A percentile compares a stretch with the other conserved stretches of the same genome.
These are phyloP conservation scores for Luzula sylvatica DNA, from an alignment of 176 grass and related monocot genomes.

Conservation along the genomic window DNA sequence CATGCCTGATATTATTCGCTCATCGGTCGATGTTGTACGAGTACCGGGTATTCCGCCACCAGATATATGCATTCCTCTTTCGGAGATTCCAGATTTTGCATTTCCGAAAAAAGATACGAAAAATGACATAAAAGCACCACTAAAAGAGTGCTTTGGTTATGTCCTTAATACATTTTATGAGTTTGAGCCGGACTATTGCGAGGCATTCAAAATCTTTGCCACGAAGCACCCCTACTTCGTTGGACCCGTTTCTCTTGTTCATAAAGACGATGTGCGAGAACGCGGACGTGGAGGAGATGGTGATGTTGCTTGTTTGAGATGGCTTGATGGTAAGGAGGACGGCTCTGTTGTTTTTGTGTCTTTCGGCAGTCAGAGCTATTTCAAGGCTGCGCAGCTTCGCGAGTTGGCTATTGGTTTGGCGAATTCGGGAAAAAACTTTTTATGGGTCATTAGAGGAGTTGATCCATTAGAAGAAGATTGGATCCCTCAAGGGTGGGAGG, in stretches of 20 bases:
- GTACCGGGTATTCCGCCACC: constrained; percentile 33
- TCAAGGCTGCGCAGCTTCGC: too few relatives aligned
- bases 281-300: too few relatives aligned
- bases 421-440: too few relatives aligned
- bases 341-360: too few relatives aligned
- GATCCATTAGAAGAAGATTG: constrained; percentile 43
- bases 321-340: too few relatives aligned
- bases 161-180: constrained; percentile 57
- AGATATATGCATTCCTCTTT: constrained; percentile 33
- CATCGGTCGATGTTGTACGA: background rate
- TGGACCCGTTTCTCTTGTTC: constrained; percentile 27
- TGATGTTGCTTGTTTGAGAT: too few relatives aligned
- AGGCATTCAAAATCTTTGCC: constrained; percentile 31
- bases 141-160: constrained; percentile 30
- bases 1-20: constrained; percentile 24
- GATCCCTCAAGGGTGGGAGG: constrained; percentile 45
- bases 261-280: too few relatives aligned
- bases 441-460: too few relatives aligned
- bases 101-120: constrained; percentile 22
- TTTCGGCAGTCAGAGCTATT: too few relatives aligned
- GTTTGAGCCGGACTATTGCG: constrained; percentile 50
- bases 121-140: constrained; percentile 20
- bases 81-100: constrained; percentile 54
- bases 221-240: constrained; percentile 51
- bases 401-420: constrained; percentile 63